Conservation (phyloP, 768 basidiomycete species). For the Naganishia onofrii region DNA sequence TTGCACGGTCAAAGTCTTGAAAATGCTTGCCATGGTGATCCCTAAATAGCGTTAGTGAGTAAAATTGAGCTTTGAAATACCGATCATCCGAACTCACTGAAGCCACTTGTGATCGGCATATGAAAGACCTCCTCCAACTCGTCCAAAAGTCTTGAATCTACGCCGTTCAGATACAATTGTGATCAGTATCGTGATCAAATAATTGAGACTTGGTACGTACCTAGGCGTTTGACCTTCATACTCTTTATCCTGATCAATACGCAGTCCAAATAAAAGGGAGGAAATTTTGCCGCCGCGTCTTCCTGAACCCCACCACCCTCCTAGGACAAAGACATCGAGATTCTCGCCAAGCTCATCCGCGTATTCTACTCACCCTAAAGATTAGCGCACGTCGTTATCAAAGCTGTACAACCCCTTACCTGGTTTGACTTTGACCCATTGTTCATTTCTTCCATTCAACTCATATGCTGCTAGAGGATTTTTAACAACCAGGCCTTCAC, state of each 20-base stretch:
- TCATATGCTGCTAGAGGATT: conserved; percentile 75
- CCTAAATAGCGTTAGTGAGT: conserved; percentile 40
- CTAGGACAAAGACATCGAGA: conserved; percentile 85
- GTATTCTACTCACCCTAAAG: conserved; percentile 36
- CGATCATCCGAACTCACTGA: conserved; percentile 40
- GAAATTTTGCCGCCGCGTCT: conserved; percentile 84
- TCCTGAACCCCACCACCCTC: conserved; percentile 82
- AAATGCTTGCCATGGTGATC: conserved; percentile 62
- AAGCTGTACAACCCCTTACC: conserved; percentile 32
- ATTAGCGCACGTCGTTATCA: not conserved
- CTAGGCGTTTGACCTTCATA: conserved; percentile 61
- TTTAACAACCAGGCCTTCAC: conserved; percentile 92
- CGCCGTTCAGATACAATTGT: not conserved
- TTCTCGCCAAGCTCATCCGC: conserved; percentile 57
- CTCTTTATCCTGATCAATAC: conserved; percentile 65
- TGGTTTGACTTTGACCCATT: conserved; percentile 82
- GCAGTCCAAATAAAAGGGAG: conserved; percentile 80
- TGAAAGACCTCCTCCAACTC: conserved; percentile 84
- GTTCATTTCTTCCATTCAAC: conserved; percentile 79
- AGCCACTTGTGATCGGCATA: conserved; percentile 85
- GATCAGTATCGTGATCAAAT: not conserved
- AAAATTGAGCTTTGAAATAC: not conserved
- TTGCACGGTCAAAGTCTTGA: conserved; percentile 73
- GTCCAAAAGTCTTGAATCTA: conserved; percentile 82
- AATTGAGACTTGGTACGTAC: conserved; percentile 53